phyloP scores from a whole-genome alignment of 2,329 filamentous ascomycete genomes.

The Xylaria sp. region DNA sequence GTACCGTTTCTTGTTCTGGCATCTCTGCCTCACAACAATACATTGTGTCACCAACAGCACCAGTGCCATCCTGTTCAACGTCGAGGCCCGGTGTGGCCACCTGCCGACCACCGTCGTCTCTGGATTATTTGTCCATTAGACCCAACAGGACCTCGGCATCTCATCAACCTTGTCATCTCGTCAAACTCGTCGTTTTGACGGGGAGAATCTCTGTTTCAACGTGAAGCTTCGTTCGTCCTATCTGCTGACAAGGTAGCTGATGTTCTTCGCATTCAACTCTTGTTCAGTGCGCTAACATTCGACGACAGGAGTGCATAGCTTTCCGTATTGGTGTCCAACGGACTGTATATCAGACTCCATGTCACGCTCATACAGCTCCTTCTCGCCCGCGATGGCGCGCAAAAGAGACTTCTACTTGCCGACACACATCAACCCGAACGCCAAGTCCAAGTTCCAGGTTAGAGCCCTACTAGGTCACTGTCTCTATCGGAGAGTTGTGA shows the following conservation, averaged over 20 bases:
- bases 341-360: conserved; percentile 26
- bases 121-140: conserved; percentile 3
- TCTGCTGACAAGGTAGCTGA: conserved; percentile 3
- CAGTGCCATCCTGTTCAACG: conserved; percentile 1
- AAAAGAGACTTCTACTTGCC: conserved; percentile 31
- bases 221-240: not conserved
- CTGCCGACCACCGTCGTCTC: not conserved
- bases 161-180: not conserved
- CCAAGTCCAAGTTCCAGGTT: conserved; percentile 38
- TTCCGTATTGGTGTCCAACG: conserved; percentile 19
- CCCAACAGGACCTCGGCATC: not conserved
- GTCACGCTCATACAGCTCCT: conserved; percentile 22
- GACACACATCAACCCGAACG: conserved; percentile 27
- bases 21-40: not conserved
- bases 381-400: conserved; percentile 16
- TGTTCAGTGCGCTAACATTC: not conserved
- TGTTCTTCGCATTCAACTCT: not conserved
- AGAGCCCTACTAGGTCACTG: conserved; percentile 46
- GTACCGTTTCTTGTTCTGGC: not conserved
- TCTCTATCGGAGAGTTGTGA: conserved; percentile 47
- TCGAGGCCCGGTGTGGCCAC: conserved; percentile 7
- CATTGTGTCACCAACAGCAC: conserved; percentile 3
- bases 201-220: not conserved
- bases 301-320: not conserved
- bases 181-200: not conserved